phyloP scores from a whole-genome alignment of 2,329 filamentous ascomycete species.

The Colletotrichum sp. region DNA sequence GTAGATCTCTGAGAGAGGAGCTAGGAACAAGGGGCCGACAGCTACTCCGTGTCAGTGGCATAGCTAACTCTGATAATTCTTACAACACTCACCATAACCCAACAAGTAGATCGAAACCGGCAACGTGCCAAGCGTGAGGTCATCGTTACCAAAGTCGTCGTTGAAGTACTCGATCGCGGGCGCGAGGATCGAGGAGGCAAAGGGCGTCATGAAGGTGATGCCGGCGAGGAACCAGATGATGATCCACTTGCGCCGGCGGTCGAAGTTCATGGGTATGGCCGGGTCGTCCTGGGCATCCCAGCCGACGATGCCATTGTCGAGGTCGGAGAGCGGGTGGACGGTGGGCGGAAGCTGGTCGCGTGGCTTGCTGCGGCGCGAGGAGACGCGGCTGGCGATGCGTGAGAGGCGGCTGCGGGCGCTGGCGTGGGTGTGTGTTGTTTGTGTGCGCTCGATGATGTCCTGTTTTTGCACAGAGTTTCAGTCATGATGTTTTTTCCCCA shows the following conservation, averaged over 20 bases:
- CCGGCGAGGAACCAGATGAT: constrained; percentile 59
- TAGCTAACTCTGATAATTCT: not conserved
- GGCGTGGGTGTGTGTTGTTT: constrained; percentile 2
- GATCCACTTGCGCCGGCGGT: constrained; percentile 60
- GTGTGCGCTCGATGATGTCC: not conserved
- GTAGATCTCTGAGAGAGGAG: constrained; percentile 68
- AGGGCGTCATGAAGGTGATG: constrained; percentile 70
- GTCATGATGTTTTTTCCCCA: not conserved
- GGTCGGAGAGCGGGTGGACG: constrained; percentile 52
- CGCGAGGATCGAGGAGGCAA: constrained; percentile 66
- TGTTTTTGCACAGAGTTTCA: not conserved
- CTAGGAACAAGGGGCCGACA: constrained; percentile 61
- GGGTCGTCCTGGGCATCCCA: constrained; percentile 66
- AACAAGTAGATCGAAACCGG: constrained; percentile 67
- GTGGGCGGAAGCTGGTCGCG: constrained; percentile 36
- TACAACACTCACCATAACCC: constrained; percentile 44
- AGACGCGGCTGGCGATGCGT: constrained; percentile 26
- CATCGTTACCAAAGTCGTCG: constrained; percentile 48
- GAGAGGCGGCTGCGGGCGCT: constrained; percentile 30
- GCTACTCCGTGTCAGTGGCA: constrained; percentile 25
- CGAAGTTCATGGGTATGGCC: constrained; percentile 64
- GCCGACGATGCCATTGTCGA: constrained; percentile 59
- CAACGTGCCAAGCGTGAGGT: constrained; percentile 51
- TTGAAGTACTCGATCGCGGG: constrained; percentile 51
- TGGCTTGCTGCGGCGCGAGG: constrained; percentile 24